A percentile compares a stretch with the other conserved stretches of the same genome.
These are phyloP conservation scores for Glycine tomentella DNA, from an alignment of 306 rosid species.

Conservation along the genomic window DNA sequence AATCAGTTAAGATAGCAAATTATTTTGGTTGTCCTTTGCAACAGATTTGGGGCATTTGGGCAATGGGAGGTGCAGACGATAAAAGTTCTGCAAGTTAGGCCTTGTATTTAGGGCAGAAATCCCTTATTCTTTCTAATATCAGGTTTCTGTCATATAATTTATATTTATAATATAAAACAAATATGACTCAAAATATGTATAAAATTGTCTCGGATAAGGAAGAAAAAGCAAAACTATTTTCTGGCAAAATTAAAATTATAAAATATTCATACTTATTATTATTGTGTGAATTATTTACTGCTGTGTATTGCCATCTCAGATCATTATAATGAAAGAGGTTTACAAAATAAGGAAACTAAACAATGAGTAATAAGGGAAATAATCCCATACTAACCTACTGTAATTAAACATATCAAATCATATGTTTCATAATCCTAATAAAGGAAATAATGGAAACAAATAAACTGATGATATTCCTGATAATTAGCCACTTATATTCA, in stretches of 20 bases:
- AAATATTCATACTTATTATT: background rate
- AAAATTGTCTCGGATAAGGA: background rate
- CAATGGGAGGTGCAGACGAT: background rate
- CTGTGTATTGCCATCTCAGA: too few species aligned
- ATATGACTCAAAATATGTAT: background rate
- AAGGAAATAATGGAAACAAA: too few species aligned
- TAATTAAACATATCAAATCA: too few species aligned
- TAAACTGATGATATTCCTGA: too few species aligned
- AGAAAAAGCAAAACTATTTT: background rate
- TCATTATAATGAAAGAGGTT: too few species aligned
- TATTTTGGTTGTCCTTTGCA: background rate
- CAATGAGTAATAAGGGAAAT: too few species aligned
- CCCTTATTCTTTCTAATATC: background rate
- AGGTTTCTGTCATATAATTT: background rate
- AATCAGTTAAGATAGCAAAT: background rate
- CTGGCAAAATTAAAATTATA: too few species aligned
- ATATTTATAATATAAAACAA: background rate
- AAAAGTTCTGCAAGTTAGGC: background rate
- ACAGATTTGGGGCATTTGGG: background rate
- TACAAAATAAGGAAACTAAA: too few species aligned
- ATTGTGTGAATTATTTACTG: too few species aligned
- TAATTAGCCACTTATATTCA: too few species aligned
- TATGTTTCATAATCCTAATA: too few species aligned
- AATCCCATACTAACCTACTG: too few species aligned
- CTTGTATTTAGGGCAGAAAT: background rate